These are phyloP conservation scores for Phoenix roebelenii DNA, from an alignment of 176 grass and related monocot species.

Conservation along the genomic window DNA sequence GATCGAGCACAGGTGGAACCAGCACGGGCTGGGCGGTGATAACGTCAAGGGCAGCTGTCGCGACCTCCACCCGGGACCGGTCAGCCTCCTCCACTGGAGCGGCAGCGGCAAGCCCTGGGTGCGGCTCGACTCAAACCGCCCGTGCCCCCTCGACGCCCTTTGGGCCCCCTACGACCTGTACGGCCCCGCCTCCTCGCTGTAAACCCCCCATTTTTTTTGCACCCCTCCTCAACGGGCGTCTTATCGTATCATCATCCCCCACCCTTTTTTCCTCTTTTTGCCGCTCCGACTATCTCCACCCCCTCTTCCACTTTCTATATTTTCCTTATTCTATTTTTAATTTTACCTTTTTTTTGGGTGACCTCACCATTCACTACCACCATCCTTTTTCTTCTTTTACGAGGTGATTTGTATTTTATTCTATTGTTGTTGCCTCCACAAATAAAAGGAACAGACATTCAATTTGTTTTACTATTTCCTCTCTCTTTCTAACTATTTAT, in stretches of 20 bases:
- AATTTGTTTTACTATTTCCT: slow-evolving; percentile 15
- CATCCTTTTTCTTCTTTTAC: slow-evolving; percentile 27
- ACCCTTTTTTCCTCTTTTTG: slow-evolving; percentile 17
- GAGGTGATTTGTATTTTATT: slow-evolving; percentile 33
- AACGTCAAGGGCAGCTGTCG: slow-evolving; percentile 81
- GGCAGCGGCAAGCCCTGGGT: slow-evolving; percentile 90
- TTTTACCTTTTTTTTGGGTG: slow-evolving; percentile 18
- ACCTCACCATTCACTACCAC: background rate
- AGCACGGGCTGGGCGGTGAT: slow-evolving; percentile 88
- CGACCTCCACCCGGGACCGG: slow-evolving; percentile 77
- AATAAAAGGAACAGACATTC: slow-evolving; percentile 1
- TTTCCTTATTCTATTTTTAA: slow-evolving; percentile 17
- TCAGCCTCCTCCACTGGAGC: slow-evolving; percentile 94
- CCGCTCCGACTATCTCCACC: slow-evolving; percentile 8
- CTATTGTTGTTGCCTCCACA: slow-evolving; percentile 10
- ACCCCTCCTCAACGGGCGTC: background rate
- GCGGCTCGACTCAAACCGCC: slow-evolving; percentile 47
- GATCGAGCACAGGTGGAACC: slow-evolving; percentile 97
- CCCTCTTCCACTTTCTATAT: slow-evolving; percentile 8
- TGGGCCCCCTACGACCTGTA: slow-evolving; percentile 88
- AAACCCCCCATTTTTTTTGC: background rate
- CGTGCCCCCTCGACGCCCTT: slow-evolving; percentile 81
- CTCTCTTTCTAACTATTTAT: slow-evolving; percentile 6
- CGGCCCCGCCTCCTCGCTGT: slow-evolving; percentile 15
- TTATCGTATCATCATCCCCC: slow-evolving; percentile 2